A percentile compares a stretch with the other conserved stretches of the same genome.
These are phyloP conservation scores for Coemansia sp. DNA, from an alignment of 192 early-diverging fungal genomes.

Conservation along the genomic window DNA sequence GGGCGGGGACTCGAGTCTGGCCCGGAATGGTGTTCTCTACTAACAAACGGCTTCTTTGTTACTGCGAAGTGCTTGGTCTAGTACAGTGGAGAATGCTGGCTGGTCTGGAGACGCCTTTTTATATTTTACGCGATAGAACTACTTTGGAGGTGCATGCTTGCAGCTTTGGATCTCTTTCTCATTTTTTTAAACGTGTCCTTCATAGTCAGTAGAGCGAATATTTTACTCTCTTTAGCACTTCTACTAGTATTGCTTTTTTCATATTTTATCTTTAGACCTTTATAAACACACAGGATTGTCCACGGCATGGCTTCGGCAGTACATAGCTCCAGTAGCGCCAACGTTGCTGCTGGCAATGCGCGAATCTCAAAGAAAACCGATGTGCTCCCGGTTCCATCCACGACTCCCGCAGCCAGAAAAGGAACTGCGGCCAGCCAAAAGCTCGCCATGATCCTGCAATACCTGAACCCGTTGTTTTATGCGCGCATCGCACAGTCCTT, in stretches of 20 bases:
- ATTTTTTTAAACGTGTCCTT: background rate
- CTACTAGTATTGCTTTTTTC: background rate
- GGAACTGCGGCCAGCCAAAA: conserved; percentile 12
- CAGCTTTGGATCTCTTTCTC: too few relatives aligned
- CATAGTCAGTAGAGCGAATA: background rate
- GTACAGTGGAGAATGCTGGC: background rate
- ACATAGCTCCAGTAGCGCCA: background rate
- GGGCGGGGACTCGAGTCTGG: background rate
- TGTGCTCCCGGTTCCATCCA: conserved; percentile 31
- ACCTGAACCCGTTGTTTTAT: conserved; percentile 48
- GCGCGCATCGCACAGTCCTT: conserved; percentile 41
- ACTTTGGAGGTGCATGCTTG: too few relatives aligned
- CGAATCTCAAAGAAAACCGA: conserved; percentile 16
- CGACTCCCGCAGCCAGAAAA: conserved; percentile 15
- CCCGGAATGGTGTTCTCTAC: background rate
- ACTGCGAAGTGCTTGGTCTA: background rate
- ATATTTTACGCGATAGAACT: background rate
- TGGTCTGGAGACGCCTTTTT: background rate
- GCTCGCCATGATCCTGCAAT: conserved; percentile 30
- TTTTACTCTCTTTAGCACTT: background rate
- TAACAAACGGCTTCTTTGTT: background rate
- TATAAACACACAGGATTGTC: too few relatives aligned
- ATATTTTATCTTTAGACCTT: too few relatives aligned
- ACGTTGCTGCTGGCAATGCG: background rate
- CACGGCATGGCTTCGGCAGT: background rate